Conservation (phyloP, 2,329 filamentous ascomycete species). For the Aspergillus nomiae region DNA sequence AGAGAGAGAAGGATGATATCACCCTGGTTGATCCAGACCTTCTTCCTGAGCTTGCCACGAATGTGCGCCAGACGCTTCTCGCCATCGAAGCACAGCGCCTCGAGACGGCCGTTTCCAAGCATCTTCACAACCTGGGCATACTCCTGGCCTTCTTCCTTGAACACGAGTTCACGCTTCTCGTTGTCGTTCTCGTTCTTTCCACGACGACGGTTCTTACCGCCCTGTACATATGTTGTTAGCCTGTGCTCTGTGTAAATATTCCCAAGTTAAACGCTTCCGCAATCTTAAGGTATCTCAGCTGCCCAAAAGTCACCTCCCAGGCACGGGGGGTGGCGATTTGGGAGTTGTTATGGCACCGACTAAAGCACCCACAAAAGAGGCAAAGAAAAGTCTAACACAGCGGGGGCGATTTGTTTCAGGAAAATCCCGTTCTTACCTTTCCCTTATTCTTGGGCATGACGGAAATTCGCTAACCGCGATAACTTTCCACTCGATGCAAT, state of each 20-base stretch:
- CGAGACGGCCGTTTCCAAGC: slow-evolving; percentile 91
- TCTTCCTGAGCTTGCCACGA: slow-evolving; percentile 97
- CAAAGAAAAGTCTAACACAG: slow-evolving; percentile 17
- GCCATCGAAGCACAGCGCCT: slow-evolving; percentile 94
- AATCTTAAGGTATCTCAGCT: not conserved
- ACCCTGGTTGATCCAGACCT: slow-evolving; percentile 99
- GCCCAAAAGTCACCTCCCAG: not conserved
- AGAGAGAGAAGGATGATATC: slow-evolving; percentile 89
- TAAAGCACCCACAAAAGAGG: slow-evolving; percentile 18
- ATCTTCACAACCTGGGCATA: slow-evolving; percentile 91
- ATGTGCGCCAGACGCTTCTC: slow-evolving; percentile 81
- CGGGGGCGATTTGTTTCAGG: slow-evolving; percentile 15
- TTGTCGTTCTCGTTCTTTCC: slow-evolving; percentile 99
- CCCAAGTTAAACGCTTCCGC: not conserved
- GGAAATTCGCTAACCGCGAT: slow-evolving; percentile 34
- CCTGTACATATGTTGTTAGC: slow-evolving; percentile 58
- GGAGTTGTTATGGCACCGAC: slow-evolving; percentile 16
- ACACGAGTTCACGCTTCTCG: slow-evolving; percentile 96
- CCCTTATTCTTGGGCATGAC: slow-evolving; percentile 99
- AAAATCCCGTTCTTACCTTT: slow-evolving; percentile 68
- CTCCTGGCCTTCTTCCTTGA: slow-evolving; percentile 97
- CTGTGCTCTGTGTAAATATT: slow-evolving; percentile 11
- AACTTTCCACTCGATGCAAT: slow-evolving; percentile 16
- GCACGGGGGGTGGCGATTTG: not conserved
- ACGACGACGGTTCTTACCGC: slow-evolving; percentile 96